Evolutionary conservation across 805 yeast genomes (phyloP).

Genomic region (Suhomyces vadensis): DNA sequence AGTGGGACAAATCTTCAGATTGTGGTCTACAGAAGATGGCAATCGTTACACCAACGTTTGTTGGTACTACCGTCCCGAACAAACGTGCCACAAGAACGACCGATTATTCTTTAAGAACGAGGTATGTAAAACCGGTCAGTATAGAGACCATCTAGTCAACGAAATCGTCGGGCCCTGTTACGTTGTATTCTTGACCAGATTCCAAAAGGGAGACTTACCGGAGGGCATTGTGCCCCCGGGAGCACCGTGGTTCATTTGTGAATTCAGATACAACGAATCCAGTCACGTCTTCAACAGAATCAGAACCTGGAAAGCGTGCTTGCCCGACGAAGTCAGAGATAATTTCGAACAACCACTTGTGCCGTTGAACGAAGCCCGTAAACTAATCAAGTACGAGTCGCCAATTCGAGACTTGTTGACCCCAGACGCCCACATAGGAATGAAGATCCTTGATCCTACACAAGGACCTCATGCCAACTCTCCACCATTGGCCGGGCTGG

Average conservation of each 20-base stretch:
- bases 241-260: slow-evolving; percentile 89
- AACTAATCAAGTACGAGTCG: slow-evolving; percentile 74
- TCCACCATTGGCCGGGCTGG: slow-evolving; percentile 94
- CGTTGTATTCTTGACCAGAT: slow-evolving; percentile 91
- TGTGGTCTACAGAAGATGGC: slow-evolving; percentile 88
- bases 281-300: slow-evolving; percentile 91
- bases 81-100: slow-evolving; percentile 92
- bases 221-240: slow-evolving; percentile 59
- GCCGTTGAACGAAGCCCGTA: slow-evolving; percentile 66
- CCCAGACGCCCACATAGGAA: slow-evolving; percentile 66
- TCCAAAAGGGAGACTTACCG: slow-evolving; percentile 91
- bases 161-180: slow-evolving; percentile 93
- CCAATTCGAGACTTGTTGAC: slow-evolving; percentile 81
- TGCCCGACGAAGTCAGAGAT: slow-evolving; percentile 94
- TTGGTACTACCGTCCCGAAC: slow-evolving; percentile 98
- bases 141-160: slow-evolving; percentile 86
- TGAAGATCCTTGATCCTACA: slow-evolving; percentile 80
- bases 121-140: slow-evolving; percentile 95
- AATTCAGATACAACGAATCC: slow-evolving; percentile 87
- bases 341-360: slow-evolving; percentile 73
- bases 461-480: slow-evolving; percentile 76
- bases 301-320: slow-evolving; percentile 97
- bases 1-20: slow-evolving; percentile 88
- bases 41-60: slow-evolving; percentile 89
- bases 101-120: slow-evolving; percentile 89